Evolutionary conservation across 2,329 filamentous ascomycete species (phyloP).

Genomic region (Colletotrichum sp.): DNA sequence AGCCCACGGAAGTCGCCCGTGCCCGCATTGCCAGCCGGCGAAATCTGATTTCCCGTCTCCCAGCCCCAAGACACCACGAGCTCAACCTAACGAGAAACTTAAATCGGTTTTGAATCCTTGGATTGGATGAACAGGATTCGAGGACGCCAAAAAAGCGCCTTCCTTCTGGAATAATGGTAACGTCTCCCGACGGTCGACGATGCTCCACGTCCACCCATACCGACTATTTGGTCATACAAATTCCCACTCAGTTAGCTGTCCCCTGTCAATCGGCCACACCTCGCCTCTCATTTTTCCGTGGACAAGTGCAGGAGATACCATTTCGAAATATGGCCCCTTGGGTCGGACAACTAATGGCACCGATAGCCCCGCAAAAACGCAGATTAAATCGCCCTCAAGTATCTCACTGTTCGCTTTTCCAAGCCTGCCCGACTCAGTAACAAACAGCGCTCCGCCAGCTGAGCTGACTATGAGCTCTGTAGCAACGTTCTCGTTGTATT

Average conservation of each 20-base stretch:
- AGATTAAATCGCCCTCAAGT: neutral
- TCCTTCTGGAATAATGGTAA: neutral
- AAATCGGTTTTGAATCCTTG: neutral
- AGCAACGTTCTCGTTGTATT: neutral
- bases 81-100: neutral
- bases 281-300: neutral
- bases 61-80: neutral
- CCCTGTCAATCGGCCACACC: neutral
- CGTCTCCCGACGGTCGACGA: neutral
- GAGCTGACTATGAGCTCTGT: neutral
- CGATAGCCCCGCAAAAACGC: neutral
- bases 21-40: neutral
- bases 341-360: neutral
- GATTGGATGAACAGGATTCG: neutral
- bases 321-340: neutral
- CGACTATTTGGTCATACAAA: neutral
- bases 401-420: neutral
- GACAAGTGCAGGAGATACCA: neutral
- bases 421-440: neutral
- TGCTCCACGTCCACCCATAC: neutral
- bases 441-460: neutral
- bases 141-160: neutral
- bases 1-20: neutral
- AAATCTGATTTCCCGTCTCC: neutral
- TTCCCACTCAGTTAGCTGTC: neutral